Percentiles rank a stretch among this genome's conserved stretches.
Evolutionary conservation across 139 green algal genomes (phyloP).

Genomic region (Yamagishiella unicocca): DNA sequence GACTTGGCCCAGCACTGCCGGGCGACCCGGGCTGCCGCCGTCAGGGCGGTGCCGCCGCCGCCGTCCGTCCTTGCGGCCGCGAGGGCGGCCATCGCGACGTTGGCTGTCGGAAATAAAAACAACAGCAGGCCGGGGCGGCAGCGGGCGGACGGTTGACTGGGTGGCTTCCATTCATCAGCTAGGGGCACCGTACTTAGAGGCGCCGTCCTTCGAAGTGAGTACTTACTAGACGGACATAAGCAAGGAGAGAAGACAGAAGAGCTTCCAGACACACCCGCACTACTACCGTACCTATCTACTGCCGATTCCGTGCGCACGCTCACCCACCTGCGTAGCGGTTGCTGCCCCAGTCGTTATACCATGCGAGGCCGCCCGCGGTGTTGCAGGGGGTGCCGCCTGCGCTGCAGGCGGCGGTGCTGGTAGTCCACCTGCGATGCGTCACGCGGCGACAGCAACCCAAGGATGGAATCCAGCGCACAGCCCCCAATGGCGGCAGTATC

Average conservation of each 20-base stretch:
- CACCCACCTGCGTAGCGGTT: slow-evolving; percentile 37
- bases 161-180: too few species aligned
- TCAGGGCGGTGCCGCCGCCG: not conserved
- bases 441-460: not conserved
- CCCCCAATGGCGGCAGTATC: too few species aligned
- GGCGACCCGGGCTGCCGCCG: not conserved
- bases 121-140: not conserved
- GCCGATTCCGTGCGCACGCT: too few species aligned
- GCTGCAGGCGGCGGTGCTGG: not conserved
- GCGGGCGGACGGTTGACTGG: too few species aligned
- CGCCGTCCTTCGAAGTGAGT: too few species aligned
- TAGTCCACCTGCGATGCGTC: slow-evolving; percentile 2
- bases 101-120: not conserved
- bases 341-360: slow-evolving; percentile 54
- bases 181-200: too few species aligned
- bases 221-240: too few species aligned
- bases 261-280: too few species aligned
- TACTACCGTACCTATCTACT: too few species aligned
- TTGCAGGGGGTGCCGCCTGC: not conserved
- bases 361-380: slow-evolving; percentile 61
- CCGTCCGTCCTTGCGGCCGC: not conserved
- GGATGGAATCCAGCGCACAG: too few species aligned
- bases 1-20: slow-evolving; percentile 19
- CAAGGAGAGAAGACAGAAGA: too few species aligned
- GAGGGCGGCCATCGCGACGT: slow-evolving; percentile 21